Evolutionary conservation across 2,329 filamentous ascomycete species (phyloP), one percentile per base, ranked within the genome.

Genomic region (Colletotrichum sp.): DNA sequence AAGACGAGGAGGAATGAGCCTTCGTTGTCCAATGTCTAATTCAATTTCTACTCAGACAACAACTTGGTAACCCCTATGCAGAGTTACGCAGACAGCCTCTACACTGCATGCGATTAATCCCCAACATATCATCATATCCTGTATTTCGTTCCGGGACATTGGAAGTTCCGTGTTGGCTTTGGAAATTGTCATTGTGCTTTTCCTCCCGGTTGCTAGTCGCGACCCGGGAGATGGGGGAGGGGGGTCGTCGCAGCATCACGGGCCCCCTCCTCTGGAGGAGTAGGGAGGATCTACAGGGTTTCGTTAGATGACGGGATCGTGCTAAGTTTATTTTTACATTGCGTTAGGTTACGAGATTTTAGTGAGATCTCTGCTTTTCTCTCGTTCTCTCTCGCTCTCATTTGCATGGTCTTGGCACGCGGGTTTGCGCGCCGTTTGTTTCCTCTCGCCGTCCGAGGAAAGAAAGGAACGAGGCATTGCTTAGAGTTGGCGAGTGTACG

Each of bases 41-140:
- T n/a, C 5, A 0, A 0, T n/a, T 44, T n/a, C 10, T 44, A n/a
- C 36, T 18, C 0, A n/a, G 18, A n/a, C 9, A 9, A 44, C 8
- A 44, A 44, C 16, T 18, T 5, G 1, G 1, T 44, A 5, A 44
- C 18, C 16, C 8, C 36, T 44, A 3, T 44, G 18, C 39, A 10
- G 26, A 24, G 21, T 24, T 24, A 24, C 39, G 39, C 39, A n/a
- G 39, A n/a, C 39, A 49, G 39, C 18, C 9, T n/a, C 9, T n/a
- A 9, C 39, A 49, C 18, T n/a, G 39, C 39, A 12, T n/a, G 18
- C 28, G 8, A 30, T 30, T 8, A 28, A 28, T 8, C 2, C 28
- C 28, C 28, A 28, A 8, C 28, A 28, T 28, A 28, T 8, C 28
- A 28, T 28, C 28, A 28, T 28, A 7, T 8, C 28, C 28, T 28